phyloP scores from a whole-genome alignment of 2,329 filamentous ascomycete genomes.

The Immersiporthe knoxdaviesiana region DNA sequence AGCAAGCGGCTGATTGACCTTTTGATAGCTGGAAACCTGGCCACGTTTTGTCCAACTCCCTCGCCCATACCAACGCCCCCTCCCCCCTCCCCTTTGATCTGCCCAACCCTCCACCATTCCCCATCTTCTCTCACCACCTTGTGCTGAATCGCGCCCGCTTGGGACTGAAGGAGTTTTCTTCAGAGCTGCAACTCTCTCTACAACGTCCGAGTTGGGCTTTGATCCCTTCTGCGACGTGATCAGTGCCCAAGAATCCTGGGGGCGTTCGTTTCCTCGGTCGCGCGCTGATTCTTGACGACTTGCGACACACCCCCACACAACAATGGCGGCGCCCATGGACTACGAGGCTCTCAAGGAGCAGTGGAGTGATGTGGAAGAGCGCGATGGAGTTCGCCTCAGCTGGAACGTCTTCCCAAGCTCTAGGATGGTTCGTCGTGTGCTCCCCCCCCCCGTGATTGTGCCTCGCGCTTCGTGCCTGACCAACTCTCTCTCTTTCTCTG shows the following conservation, averaged over 20 bases:
- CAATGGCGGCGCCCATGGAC: slow-evolving; percentile 64
- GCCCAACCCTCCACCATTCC: neutral
- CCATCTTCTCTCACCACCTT: too few relatives aligned
- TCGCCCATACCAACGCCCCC: neutral
- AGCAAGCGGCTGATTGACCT: slow-evolving; percentile 23
- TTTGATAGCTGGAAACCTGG: slow-evolving; percentile 24
- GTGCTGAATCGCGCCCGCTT: too few relatives aligned
- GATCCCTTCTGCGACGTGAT: slow-evolving; percentile 8
- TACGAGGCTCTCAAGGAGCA: slow-evolving; percentile 93
- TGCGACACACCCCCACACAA: slow-evolving; percentile 22
- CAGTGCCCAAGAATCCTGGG: slow-evolving; percentile 1
- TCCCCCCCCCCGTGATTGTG: neutral
- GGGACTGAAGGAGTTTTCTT: slow-evolving; percentile 13
- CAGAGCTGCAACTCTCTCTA: neutral
- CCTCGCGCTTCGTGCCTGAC: slow-evolving; percentile 29
- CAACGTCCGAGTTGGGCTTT: neutral
- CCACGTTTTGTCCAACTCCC: slow-evolving; percentile 28
- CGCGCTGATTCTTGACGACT: slow-evolving; percentile 10
- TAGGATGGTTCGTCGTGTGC: slow-evolving; percentile 73
- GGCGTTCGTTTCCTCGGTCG: slow-evolving; percentile 1
- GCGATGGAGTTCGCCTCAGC: slow-evolving; percentile 92
- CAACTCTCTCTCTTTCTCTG: slow-evolving; percentile 34
- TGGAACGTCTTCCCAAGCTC: slow-evolving; percentile 99
- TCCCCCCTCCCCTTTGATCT: too few relatives aligned
- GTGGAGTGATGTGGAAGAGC: slow-evolving; percentile 95